A percentile compares a stretch with the other conserved stretches of the same genome.
These are phyloP conservation scores for Gynochthodes officinalis DNA, from an alignment of 257 asterid genomes.

Conservation along the genomic window DNA sequence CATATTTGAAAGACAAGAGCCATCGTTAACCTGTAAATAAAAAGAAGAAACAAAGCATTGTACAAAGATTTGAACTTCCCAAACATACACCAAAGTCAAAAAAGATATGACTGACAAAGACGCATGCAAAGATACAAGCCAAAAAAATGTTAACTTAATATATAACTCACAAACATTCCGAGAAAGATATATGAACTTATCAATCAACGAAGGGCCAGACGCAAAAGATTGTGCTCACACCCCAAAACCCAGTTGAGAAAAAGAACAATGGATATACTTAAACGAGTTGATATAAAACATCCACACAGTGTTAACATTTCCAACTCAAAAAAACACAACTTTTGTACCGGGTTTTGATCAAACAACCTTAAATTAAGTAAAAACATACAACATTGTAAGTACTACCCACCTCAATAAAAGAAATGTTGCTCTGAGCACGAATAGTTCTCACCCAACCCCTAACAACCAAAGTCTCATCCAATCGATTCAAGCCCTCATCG, in stretches of 20 bases:
- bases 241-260: too few species aligned
- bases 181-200: too few species aligned
- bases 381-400: not conserved
- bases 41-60: constrained; percentile 5
- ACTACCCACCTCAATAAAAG: constrained; percentile 68
- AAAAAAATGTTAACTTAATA: constrained; percentile 6
- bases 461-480: constrained; percentile 70
- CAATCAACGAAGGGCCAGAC: too few species aligned
- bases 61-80: not conserved
- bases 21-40: constrained; percentile 80
- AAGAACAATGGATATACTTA: not conserved
- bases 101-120: not conserved
- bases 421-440: constrained; percentile 79
- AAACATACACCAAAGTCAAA: not conserved
- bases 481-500: constrained; percentile 62
- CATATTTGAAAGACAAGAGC: constrained; percentile 93
- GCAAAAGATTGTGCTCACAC: not conserved
- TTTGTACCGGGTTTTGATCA: not conserved
- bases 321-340: not conserved
- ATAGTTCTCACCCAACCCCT: constrained; percentile 95
- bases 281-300: not conserved
- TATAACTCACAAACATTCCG: not conserved
- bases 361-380: not conserved
- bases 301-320: not conserved
- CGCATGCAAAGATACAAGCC: not conserved